phyloP scores from a whole-genome alignment of 1,284 basidiomycete genomes.

The Pterulicium gracile region DNA sequence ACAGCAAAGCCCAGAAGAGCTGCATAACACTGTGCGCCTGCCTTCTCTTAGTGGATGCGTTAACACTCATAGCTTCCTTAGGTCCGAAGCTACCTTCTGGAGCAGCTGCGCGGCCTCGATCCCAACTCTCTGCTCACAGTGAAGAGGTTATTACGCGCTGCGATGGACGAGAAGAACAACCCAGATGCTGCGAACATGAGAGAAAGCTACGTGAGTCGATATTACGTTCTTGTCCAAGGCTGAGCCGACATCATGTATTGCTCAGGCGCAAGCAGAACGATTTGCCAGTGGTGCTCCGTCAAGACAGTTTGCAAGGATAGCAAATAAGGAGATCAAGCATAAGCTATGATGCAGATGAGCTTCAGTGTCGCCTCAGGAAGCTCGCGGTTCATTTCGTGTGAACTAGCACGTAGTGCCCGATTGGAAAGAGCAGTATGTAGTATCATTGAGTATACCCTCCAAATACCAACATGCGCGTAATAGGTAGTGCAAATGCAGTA shows the following conservation, averaged over 20 bases:
- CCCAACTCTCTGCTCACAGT: constrained; percentile 38
- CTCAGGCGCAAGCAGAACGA: constrained; percentile 43
- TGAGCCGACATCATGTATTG: background rate
- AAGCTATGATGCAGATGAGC: constrained; percentile 38
- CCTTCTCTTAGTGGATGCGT: too few relatives aligned
- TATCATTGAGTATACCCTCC: too few relatives aligned
- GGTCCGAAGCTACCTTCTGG: constrained; percentile 35
- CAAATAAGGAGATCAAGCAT: constrained; percentile 53
- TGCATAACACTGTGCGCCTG: constrained; percentile 31
- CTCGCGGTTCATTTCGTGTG: too few relatives aligned
- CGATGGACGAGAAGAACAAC: constrained; percentile 50
- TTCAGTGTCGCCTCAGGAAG: too few relatives aligned
- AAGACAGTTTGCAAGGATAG: constrained; percentile 44
- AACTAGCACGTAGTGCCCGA: too few relatives aligned
- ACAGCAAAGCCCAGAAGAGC: constrained; percentile 35
- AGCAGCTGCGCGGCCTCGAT: constrained; percentile 46
- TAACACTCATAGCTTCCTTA: constrained; percentile 12
- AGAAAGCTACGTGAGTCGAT: constrained; percentile 47
- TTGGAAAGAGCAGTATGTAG: too few relatives aligned
- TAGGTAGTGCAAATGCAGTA: too few relatives aligned
- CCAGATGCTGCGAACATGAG: constrained; percentile 55
- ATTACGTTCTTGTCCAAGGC: background rate
- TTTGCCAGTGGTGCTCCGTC: constrained; percentile 49
- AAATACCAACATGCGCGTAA: too few relatives aligned
- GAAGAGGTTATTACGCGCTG: constrained; percentile 44